phyloP scores from a whole-genome alignment of 2,329 filamentous ascomycete species.

The Diplodia corticola region DNA sequence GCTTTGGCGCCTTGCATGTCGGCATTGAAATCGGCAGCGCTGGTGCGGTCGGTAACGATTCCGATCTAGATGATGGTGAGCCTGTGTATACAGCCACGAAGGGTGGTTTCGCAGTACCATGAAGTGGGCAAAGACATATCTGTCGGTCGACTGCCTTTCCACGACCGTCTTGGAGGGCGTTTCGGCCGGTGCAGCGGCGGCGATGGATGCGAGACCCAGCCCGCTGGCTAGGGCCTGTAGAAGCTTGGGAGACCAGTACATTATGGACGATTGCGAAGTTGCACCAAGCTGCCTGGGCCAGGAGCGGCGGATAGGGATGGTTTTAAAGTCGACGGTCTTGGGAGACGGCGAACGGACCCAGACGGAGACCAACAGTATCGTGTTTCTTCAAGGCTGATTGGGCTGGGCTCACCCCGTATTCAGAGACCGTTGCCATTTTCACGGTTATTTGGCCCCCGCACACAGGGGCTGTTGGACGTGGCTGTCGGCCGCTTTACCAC shows the following conservation, averaged over 20 bases:
- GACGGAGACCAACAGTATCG: not conserved
- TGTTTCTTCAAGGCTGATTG: not conserved
- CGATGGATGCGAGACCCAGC: not conserved
- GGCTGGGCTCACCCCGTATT: not conserved
- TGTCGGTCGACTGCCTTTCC: constrained; percentile 1
- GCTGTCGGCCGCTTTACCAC: not conserved
- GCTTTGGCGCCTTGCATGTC: constrained; percentile 34
- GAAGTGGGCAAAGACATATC: constrained; percentile 18
- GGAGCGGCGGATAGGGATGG: not conserved
- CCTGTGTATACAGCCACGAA: fast-evolving
- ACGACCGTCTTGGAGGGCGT: not conserved
- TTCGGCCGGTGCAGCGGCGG: not conserved
- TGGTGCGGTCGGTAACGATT: constrained; percentile 30
- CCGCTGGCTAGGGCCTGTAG: not conserved
- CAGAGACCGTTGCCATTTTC: not conserved
- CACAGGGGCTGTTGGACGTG: not conserved
- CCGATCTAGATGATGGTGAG: constrained; percentile 27
- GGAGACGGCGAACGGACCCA: not conserved
- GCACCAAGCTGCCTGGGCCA: not conserved
- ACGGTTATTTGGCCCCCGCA: not conserved
- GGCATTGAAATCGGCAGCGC: constrained; percentile 31
- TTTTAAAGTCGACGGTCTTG: not conserved
- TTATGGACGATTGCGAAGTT: not conserved
- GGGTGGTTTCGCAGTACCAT: not conserved
- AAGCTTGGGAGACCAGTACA: not conserved